Evolutionary conservation across 208 protist genomes (phyloP).

Genomic region (Leishmania tarentolae): DNA sequence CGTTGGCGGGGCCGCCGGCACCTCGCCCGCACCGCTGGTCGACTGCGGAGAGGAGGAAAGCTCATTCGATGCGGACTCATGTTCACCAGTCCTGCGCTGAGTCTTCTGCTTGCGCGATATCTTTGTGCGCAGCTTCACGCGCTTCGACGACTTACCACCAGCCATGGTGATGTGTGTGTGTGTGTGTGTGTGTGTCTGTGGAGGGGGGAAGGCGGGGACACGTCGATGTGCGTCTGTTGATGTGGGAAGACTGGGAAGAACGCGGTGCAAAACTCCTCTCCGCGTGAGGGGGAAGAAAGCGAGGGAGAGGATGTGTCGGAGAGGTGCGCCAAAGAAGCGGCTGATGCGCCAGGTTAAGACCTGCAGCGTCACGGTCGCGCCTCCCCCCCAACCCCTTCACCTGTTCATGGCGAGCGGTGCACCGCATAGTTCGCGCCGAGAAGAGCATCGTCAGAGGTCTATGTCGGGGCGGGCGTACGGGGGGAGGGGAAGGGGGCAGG

Average conservation of each 20-base stretch:
- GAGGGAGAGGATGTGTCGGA: neutral
- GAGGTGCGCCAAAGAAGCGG: neutral
- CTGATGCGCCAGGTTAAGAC: neutral
- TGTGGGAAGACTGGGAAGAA: neutral
- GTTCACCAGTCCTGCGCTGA: neutral
- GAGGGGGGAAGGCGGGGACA: neutral
- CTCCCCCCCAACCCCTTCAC: too few relatives aligned
- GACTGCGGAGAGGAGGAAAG: neutral
- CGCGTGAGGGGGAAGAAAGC: neutral
- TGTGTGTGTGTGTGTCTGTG: neutral
- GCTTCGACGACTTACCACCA: slow-evolving; percentile 29
- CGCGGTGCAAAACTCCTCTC: neutral
- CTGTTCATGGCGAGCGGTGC: neutral
- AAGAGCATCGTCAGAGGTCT: neutral
- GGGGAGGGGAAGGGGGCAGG: neutral
- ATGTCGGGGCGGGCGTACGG: too few relatives aligned
- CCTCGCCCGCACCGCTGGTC: neutral
- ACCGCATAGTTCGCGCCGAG: neutral
- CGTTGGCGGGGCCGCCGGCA: neutral
- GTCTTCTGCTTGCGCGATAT: slow-evolving; percentile 8
- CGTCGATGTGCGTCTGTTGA: neutral
- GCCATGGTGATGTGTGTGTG: slow-evolving; percentile 10
- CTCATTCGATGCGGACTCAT: neutral
- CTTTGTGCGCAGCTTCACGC: slow-evolving; percentile 29
- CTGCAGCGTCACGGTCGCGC: neutral